Base-by-base conservation (phyloP, 345 rosid species). In the Corchorus capsularis region DNA sequence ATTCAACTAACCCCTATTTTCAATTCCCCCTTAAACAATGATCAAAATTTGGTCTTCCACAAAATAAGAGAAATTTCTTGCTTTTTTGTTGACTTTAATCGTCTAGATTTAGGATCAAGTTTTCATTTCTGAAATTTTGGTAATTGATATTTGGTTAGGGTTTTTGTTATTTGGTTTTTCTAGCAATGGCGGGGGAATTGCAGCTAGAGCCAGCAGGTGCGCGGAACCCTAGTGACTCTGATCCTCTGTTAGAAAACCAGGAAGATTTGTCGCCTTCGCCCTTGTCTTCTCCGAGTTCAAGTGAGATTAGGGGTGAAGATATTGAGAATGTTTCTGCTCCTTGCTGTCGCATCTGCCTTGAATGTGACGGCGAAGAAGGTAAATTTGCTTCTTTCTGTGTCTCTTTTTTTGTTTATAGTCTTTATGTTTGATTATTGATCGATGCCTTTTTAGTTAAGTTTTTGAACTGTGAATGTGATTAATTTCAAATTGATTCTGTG, bases 321-420 rank as follows among this genome's bases (percentile, higher is more conserved):
- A 55, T 90, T 17, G 99, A 95, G 82, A 86, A 79, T 27, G 92
- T 77, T 71, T 87, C 93, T 37, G 65, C 87, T 80, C 92, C 97
- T 76, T 82, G 91, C 71, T 95, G 98, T 72, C 96, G 99, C 56
- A 93, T 95, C 77, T 95, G 99, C 81, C 91, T 95, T 17, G 99
- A 95, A 85, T 81, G 87, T 80, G 98, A 95, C 72, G 81, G 92
- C 55, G 92, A 95, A 75, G 79, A 84, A 74, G 96, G 96, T 88
- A 20, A 60, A 12, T 20, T 73, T 41, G 47, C 17, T 45, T 60
- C 19, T 20, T 7, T 45, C 37, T 3, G 14, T 72, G 32, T 19
- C 0, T 69, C 27, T 27, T 1, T 27, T 27, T 22, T 17, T 53
- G 11, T 53, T n/a, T 6, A 39, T 39, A 39, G 6, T 70, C 11